Evolutionary conservation across 805 yeast genomes (phyloP).

Genomic region (Danielia reshetovae): DNA sequence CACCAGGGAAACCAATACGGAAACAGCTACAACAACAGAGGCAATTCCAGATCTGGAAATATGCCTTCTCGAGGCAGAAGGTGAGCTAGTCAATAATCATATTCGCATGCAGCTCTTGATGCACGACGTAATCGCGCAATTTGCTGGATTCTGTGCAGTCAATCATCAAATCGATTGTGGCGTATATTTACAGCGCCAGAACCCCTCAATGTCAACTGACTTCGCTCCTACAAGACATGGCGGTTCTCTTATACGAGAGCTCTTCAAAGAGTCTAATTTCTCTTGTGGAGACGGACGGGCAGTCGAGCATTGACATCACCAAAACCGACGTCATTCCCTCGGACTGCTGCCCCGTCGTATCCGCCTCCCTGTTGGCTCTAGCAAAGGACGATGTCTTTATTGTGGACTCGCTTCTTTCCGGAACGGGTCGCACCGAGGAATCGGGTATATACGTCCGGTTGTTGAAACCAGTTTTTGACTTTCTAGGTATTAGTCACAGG

Average conservation of each 20-base stretch:
- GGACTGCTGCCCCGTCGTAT: neutral
- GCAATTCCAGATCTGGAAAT: neutral
- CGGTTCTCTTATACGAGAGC: slow-evolving; percentile 4
- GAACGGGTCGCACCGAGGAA: slow-evolving; percentile 34
- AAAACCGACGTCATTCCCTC: neutral
- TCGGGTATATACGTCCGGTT: slow-evolving; percentile 38
- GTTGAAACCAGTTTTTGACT: slow-evolving; percentile 44
- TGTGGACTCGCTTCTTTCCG: slow-evolving; percentile 50
- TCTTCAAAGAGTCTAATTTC: neutral
- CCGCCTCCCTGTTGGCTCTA: neutral
- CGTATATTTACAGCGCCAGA: no score
- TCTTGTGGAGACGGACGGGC: neutral
- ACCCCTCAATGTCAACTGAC: no score
- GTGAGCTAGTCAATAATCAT: no score
- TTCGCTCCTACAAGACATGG: neutral
- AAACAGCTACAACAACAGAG: slow-evolving; percentile 2
- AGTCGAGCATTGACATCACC: neutral
- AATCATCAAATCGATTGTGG: no score
- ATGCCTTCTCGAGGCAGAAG: neutral
- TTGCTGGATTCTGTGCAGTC: no score
- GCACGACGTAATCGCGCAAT: no score
- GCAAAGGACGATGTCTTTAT: slow-evolving; percentile 21
- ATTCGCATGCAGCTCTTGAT: no score
- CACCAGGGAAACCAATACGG: slow-evolving; percentile 10
- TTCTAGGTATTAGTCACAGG: slow-evolving; percentile 25